Evolutionary conservation across 2,329 filamentous ascomycete genomes (phyloP), one percentile per base, ranked within the genome.

Genomic region (Monosporascus sp.): DNA sequence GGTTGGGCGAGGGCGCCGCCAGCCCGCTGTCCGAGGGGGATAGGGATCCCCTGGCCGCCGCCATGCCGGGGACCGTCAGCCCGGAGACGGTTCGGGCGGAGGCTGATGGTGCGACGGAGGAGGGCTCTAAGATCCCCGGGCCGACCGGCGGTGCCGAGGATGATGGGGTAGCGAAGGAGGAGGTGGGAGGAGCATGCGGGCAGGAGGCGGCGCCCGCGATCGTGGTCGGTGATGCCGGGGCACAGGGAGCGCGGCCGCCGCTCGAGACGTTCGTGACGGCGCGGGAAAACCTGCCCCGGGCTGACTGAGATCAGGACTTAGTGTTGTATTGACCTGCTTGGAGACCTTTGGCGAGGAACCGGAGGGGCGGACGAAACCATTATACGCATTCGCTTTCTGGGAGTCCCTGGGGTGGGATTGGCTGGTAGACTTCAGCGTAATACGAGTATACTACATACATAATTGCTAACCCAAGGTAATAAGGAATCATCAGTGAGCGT

Each of bases 201-300:
- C 27, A 31, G 27, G 52, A 55, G 15, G 37, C 54, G 24, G 53
- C 53, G 17, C 54, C 60, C 6, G 14, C 52, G 3, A 24, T 57
- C 18, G 48, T 50, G 4, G 38, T 50, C 17, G 52, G 53, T n/a
- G 59, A 52, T 18, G 47, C 25, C 6, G 20, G n/a, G 3, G 49
- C 47, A 4, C 46, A 51, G 8, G 20, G 8, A 11, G 52, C 60
- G 49, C 55, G 65, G 9, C 66, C 65, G 9, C 61, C 58, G 2
- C 48, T 84, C 27, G 81, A 85, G 55, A 76, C 76, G 0, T 84
- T 82, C 56, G 72, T 79, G 20, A 84, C 81, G 2, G 80, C 82
- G 1, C 73, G 68, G 14, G 75, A 79, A 55, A 66, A 73, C 5
- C 57, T 76, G 47, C 71, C 74, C 1, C 65, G 55, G 37, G 58